A percentile compares a stretch with the other conserved stretches of the same genome.
Conservation (phyloP, 257 asterid genomes). For the Phtheirospermum japonicum region DNA sequence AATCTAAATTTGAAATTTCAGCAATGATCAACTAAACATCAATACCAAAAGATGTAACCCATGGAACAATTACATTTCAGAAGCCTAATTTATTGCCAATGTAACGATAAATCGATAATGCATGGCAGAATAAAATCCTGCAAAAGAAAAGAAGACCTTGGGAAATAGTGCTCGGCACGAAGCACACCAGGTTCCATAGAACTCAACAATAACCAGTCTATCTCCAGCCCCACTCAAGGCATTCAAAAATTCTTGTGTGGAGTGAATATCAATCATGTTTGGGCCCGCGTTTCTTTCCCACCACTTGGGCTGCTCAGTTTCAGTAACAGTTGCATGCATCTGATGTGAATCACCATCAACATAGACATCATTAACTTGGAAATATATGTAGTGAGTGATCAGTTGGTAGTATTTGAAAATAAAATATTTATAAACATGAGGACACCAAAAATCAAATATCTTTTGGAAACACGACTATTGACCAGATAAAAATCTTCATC, state of each 20-base stretch:
- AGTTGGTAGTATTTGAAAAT: neutral
- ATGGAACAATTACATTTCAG: neutral
- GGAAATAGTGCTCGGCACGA: slow-evolving; percentile 84
- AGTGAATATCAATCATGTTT: slow-evolving; percentile 74
- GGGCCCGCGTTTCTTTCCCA: slow-evolving; percentile 75
- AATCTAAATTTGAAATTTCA: neutral
- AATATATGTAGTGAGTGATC: slow-evolving; percentile 4
- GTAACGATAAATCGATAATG: neutral
- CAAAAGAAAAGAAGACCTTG: slow-evolving; percentile 38
- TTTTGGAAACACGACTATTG: neutral
- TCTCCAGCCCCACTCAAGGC: slow-evolving; percentile 79
- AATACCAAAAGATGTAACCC: neutral
- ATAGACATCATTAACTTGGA: slow-evolving; percentile 16
- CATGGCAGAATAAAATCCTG: neutral
- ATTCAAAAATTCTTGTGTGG: slow-evolving; percentile 62
- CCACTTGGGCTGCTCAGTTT: slow-evolving; percentile 65
- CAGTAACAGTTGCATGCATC: slow-evolving; percentile 54
- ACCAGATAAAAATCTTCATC: slow-evolving; percentile 13
- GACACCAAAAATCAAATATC: slow-evolving; percentile 12
- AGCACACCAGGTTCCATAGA: slow-evolving; percentile 87
- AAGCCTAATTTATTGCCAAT: too few relatives aligned
- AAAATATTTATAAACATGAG: neutral
- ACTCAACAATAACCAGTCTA: slow-evolving; percentile 68
- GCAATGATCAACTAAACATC: neutral
- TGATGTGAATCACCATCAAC: slow-evolving; percentile 29